Conservation (phyloP, 2,329 filamentous ascomycete genomes). For the Monosporascus cannonballus region DNA sequence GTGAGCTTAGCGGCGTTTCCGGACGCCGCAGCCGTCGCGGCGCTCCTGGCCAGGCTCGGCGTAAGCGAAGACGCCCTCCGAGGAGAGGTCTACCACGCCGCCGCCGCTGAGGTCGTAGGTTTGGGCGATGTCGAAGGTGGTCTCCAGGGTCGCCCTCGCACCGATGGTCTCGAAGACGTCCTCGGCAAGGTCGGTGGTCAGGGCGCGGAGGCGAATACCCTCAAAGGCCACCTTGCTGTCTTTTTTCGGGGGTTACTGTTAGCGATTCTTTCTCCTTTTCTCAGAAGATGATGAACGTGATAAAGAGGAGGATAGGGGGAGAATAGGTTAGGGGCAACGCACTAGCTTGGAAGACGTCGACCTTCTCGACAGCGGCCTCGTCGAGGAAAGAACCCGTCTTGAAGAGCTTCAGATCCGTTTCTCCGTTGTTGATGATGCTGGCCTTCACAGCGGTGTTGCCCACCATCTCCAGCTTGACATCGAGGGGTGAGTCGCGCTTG, state of each 20-base stretch:
- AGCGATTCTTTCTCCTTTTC: no score
- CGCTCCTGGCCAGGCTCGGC: constrained; percentile 48
- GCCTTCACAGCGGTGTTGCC: constrained; percentile 46
- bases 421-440: constrained; percentile 42
- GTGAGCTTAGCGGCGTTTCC: constrained; percentile 43
- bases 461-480: constrained; percentile 37
- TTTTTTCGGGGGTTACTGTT: constrained; percentile 9
- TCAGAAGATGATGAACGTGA: no score
- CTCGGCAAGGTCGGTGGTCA: constrained; percentile 36
- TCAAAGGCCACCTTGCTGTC: constrained; percentile 42
- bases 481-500: constrained; percentile 35
- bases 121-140: constrained; percentile 49
- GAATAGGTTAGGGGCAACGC: constrained; percentile 3
- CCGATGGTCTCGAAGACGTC: constrained; percentile 45
- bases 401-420: constrained; percentile 38
- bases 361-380: constrained; percentile 41
- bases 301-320: neutral
- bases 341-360: constrained; percentile 37
- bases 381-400: constrained; percentile 46
- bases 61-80: constrained; percentile 50
- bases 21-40: constrained; percentile 44
- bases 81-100: constrained; percentile 50
- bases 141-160: constrained; percentile 43
- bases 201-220: constrained; percentile 45
- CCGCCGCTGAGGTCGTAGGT: constrained; percentile 45